phyloP scores from a whole-genome alignment of 495 filamentous ascomycete genomes.

The Acidiella bohemica region DNA sequence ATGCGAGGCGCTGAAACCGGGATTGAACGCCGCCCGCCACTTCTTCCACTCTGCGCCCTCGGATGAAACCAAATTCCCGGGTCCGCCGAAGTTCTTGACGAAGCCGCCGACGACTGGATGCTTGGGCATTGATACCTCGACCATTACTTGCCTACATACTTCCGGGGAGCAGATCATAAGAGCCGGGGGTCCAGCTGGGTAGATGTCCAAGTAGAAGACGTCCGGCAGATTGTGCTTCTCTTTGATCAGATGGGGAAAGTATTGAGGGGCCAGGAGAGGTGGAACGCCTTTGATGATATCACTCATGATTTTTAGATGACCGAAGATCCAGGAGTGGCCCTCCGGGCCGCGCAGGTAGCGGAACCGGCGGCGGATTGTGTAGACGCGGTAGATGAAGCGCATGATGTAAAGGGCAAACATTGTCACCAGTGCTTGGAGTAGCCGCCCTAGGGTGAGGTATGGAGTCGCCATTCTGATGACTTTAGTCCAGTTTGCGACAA shows the following conservation, averaged over 20 bases:
- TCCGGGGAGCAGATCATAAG: constrained; percentile 28
- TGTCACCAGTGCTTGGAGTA: too few relatives aligned
- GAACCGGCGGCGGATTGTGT: too few relatives aligned
- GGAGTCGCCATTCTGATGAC: too few relatives aligned
- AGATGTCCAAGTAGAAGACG: constrained; percentile 33
- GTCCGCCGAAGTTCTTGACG: constrained; percentile 26
- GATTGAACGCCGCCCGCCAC: constrained; percentile 34
- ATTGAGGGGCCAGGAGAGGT: constrained; percentile 7
- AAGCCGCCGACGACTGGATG: constrained; percentile 19
- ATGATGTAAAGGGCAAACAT: too few relatives aligned
- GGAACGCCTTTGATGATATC: constrained; percentile 16
- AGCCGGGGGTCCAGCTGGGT: constrained; percentile 31
- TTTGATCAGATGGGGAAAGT: constrained; percentile 1
- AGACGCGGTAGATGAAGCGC: too few relatives aligned
- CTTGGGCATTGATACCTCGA: constrained; percentile 25
- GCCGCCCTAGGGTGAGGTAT: too few relatives aligned
- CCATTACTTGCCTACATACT: constrained; percentile 27
- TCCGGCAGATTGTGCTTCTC: constrained; percentile 16
- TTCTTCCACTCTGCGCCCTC: constrained; percentile 33
- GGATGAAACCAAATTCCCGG: constrained; percentile 27
- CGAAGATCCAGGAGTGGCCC: constrained; percentile 31
- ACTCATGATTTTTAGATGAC: constrained; percentile 25
- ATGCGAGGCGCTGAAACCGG: constrained; percentile 33
- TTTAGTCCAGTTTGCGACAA: too few relatives aligned
- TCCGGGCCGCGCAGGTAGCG: too few relatives aligned